Evolutionary conservation across 768 basidiomycete species (phyloP).

Genomic region (Cubamyces sp.): DNA sequence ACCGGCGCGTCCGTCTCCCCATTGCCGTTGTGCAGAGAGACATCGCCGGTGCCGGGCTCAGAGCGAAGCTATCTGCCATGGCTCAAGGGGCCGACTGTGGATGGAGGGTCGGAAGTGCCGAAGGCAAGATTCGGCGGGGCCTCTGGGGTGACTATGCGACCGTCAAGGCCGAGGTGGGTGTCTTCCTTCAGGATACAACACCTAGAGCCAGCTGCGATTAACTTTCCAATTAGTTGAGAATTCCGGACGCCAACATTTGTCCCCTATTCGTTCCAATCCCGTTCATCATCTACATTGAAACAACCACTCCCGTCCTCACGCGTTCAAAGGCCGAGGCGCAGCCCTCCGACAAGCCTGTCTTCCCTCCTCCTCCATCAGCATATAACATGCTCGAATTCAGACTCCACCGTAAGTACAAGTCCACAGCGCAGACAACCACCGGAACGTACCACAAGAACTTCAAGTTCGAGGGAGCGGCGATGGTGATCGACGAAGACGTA

Average conservation of each 20-base stretch:
- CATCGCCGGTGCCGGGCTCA: constrained; percentile 1
- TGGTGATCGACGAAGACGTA: not conserved
- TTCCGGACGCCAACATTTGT: constrained; percentile 10
- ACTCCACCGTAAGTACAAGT: not conserved
- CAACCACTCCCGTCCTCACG: constrained; percentile 4
- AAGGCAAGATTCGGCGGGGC: constrained; percentile 21
- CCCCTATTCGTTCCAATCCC: constrained; percentile 21
- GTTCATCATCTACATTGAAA: constrained; percentile 19
- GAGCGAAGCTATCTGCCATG: not conserved
- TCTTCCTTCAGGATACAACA: too few species aligned
- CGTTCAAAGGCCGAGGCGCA: constrained; percentile 3
- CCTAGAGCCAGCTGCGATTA: too few species aligned
- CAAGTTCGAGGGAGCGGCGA: too few species aligned
- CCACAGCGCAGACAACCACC: too few species aligned
- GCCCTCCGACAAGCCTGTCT: constrained; percentile 10
- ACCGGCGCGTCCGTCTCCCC: constrained; percentile 5
- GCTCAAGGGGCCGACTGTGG: not conserved
- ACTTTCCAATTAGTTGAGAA: constrained; percentile 3
- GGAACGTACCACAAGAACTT: too few species aligned
- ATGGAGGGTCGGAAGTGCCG: not conserved
- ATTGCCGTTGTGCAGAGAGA: constrained; percentile 14
- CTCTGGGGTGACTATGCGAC: constrained; percentile 27
- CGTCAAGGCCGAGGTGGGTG: constrained; percentile 20
- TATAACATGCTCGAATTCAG: constrained; percentile 16
- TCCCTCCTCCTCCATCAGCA: constrained; percentile 9